phyloP scores from a whole-genome alignment of 495 filamentous ascomycete species.

The Acidomyces sp. region DNA sequence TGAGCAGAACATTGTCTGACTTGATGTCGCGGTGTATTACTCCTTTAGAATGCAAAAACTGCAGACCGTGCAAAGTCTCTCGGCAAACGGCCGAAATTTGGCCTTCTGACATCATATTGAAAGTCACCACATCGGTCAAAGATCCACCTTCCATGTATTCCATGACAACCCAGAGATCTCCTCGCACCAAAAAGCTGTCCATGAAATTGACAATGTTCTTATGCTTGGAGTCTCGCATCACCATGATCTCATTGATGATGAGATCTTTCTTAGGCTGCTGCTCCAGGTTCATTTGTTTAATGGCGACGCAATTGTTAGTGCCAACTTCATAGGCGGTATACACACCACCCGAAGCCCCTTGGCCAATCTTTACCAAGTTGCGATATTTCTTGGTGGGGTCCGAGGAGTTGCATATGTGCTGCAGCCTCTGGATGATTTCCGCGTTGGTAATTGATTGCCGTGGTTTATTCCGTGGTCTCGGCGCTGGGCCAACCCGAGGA shows the following conservation, averaged over 20 bases:
- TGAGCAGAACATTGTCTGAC: conserved; percentile 91
- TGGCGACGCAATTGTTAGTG: conserved; percentile 79
- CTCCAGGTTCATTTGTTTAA: conserved; percentile 99
- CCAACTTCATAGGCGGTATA: conserved; percentile 80
- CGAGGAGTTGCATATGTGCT: conserved; percentile 75
- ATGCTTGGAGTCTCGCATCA: conserved; percentile 98
- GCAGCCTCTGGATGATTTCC: conserved; percentile 71
- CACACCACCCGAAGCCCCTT: conserved; percentile 92
- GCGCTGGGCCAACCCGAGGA: conserved; percentile 37
- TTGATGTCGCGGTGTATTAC: conserved; percentile 99
- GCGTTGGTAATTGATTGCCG: conserved; percentile 55
- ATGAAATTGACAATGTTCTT: conserved; percentile 99
- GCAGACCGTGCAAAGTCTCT: conserved; percentile 79
- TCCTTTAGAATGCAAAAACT: conserved; percentile 92
- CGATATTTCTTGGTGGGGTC: conserved; percentile 82
- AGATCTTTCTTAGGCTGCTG: conserved; percentile 97
- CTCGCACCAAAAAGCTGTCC: conserved; percentile 77
- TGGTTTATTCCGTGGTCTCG: conserved; percentile 61
- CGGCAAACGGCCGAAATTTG: conserved; percentile 93
- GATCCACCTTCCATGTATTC: conserved; percentile 99
- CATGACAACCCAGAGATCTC: conserved; percentile 98
- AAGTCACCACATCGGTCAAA: conserved; percentile 94
- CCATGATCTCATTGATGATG: conserved; percentile 96
- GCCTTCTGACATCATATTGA: conserved; percentile 95
- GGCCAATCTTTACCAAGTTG: conserved; percentile 86